Conservation (phyloP, 208 protist species). For the Leishmania gerbilli region DNA sequence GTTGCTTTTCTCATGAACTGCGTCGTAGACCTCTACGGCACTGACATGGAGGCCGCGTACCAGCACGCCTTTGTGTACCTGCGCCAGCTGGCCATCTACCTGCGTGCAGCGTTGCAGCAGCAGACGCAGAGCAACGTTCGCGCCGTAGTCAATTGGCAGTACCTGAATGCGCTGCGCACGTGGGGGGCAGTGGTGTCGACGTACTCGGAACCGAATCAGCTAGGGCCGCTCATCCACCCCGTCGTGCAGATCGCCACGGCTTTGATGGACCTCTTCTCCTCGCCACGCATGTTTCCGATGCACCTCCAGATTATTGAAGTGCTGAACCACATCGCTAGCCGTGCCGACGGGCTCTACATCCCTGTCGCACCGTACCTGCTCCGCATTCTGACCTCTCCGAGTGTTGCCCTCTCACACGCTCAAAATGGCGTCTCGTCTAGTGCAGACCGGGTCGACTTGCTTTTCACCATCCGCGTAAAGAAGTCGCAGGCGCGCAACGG, state of each 20-base stretch:
- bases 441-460: constrained; percentile 67
- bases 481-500: constrained; percentile 80
- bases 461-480: constrained; percentile 91
- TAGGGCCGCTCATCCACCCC: constrained; percentile 93
- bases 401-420: constrained; percentile 58
- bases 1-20: constrained; percentile 95
- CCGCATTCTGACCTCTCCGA: constrained; percentile 91
- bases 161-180: constrained; percentile 92
- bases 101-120: constrained; percentile 93
- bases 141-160: constrained; percentile 98
- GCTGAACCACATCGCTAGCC: constrained; percentile 90
- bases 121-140: constrained; percentile 90
- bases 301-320: constrained; percentile 94
- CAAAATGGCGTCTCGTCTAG: constrained; percentile 36
- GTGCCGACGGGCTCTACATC: constrained; percentile 90
- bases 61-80: constrained; percentile 98
- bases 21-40: constrained; percentile 95
- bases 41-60: constrained; percentile 93
- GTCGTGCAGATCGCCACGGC: constrained; percentile 92
- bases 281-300: constrained; percentile 95
- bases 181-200: constrained; percentile 93
- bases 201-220: constrained; percentile 79
- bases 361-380: constrained; percentile 93
- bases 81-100: constrained; percentile 96
- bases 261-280: constrained; percentile 91